Conservation (phyloP, 108 stramenopile genomes). For the Bacterosira constricta region DNA sequence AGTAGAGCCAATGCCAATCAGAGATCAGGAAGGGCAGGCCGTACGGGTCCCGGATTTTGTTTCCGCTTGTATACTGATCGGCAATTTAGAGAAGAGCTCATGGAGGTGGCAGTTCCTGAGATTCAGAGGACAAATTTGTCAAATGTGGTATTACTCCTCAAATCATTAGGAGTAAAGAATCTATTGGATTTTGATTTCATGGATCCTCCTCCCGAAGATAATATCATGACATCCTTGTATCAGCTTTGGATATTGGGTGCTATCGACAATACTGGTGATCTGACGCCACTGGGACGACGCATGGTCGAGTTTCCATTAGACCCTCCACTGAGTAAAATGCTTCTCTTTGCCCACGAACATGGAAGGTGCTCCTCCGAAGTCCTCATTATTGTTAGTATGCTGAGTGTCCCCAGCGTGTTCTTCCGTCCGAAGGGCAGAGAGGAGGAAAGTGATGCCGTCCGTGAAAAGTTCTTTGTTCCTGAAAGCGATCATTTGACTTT, state of each 20-base stretch:
- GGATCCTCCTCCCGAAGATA: conserved; percentile 98
- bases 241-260: conserved; percentile 99
- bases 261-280: conserved; percentile 92
- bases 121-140: conserved; percentile 98
- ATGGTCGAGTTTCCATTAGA: conserved; percentile 99
- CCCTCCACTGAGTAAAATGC: conserved; percentile 97
- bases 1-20: conserved; percentile 98
- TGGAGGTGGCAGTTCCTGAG: conserved; percentile 95
- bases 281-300: conserved; percentile 89
- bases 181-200: conserved; percentile 97
- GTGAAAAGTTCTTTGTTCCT: conserved; percentile 99
- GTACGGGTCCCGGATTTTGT: conserved; percentile 96
- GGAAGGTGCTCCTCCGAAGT: conserved; percentile 92
- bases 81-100: conserved; percentile 94
- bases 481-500: conserved; percentile 98
- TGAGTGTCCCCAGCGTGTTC: conserved; percentile 96
- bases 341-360: conserved; percentile 90
- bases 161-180: conserved; percentile 94
- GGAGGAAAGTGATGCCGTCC: conserved; percentile 97
- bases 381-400: conserved; percentile 94
- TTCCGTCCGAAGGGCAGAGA: conserved; percentile 97
- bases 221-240: conserved; percentile 95
- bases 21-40: conserved; percentile 94
- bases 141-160: conserved; percentile 98
- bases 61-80: conserved; percentile 98